phyloP scores from a whole-genome alignment of 2,329 filamentous ascomycete species.

The Aspergillus carbonarius region DNA sequence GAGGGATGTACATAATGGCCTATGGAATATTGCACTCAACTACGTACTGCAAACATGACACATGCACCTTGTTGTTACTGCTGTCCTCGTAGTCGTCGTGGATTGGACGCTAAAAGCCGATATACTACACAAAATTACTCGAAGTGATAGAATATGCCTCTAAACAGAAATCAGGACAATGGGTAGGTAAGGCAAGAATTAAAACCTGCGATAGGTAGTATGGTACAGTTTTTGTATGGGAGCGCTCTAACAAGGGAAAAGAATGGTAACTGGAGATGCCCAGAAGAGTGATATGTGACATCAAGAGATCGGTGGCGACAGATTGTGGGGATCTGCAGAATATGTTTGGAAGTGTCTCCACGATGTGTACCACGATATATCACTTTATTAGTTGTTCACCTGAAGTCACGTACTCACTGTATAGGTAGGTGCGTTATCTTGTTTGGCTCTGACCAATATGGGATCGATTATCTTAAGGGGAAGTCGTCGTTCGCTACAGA shows the following conservation, averaged over 20 bases:
- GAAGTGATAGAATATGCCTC: not conserved
- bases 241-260: not conserved
- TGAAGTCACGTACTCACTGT: too few species aligned
- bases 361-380: not conserved
- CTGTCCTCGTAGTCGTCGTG: too few species aligned
- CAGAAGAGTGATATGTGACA: not conserved
- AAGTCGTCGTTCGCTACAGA: slow-evolving; percentile 14
- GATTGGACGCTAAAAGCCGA: too few species aligned
- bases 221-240: not conserved
- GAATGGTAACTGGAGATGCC: not conserved
- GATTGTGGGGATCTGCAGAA: too few species aligned
- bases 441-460: not conserved
- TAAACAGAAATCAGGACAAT: too few species aligned
- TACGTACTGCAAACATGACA: too few species aligned
- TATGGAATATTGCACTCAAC: too few species aligned
- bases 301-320: not conserved
- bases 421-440: not conserved
- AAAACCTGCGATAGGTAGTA: not conserved
- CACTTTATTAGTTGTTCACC: not conserved
- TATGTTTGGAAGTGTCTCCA: not conserved
- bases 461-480: not conserved
- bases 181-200: not conserved
- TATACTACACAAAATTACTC: not conserved
- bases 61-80: too few species aligned
- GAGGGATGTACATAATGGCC: not conserved